Conservation (phyloP, 1,284 basidiomycete genomes). For the Prillingera fragicola region DNA sequence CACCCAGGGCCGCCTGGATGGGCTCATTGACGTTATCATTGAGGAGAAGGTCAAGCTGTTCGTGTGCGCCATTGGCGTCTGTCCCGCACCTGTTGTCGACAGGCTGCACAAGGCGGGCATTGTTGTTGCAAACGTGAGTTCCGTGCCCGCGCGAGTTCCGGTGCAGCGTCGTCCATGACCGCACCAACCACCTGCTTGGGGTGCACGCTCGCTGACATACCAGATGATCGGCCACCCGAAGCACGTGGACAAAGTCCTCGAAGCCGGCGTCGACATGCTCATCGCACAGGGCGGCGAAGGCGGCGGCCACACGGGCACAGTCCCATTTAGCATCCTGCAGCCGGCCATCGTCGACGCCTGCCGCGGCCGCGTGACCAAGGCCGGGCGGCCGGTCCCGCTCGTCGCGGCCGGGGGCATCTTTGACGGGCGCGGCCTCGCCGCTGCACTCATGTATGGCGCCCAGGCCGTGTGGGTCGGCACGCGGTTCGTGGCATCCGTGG, state of each 20-base stretch:
- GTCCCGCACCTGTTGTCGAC: conserved; percentile 69
- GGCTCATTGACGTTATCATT: conserved; percentile 79
- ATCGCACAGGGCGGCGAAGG: conserved; percentile 84
- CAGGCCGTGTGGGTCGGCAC: conserved; percentile 85
- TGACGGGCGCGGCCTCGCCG: conserved; percentile 78
- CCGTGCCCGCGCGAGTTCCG: background rate
- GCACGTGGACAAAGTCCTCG: conserved; percentile 73
- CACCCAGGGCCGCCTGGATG: conserved; percentile 64
- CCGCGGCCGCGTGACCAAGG: conserved; percentile 64
- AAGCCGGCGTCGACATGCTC: conserved; percentile 75
- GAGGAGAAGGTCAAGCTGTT: conserved; percentile 76
- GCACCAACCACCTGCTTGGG: conserved; percentile 6
- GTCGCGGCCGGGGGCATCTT: conserved; percentile 80
- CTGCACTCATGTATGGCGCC: conserved; percentile 76
- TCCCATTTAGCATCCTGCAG: conserved; percentile 39
- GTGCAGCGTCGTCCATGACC: no score
- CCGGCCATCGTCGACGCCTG: conserved; percentile 76
- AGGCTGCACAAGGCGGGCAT: conserved; percentile 73
- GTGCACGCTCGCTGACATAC: background rate
- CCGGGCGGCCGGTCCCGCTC: conserved; percentile 73
- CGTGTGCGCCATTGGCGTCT: conserved; percentile 74
- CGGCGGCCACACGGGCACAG: conserved; percentile 57
- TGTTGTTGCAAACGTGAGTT: conserved; percentile 65
- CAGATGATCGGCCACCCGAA: conserved; percentile 85
- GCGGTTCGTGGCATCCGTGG: conserved; percentile 69